Evolutionary conservation across 2,329 filamentous ascomycete genomes (phyloP), one percentile per base, ranked within the genome.

Genomic region (Lachnum nothofagi): DNA sequence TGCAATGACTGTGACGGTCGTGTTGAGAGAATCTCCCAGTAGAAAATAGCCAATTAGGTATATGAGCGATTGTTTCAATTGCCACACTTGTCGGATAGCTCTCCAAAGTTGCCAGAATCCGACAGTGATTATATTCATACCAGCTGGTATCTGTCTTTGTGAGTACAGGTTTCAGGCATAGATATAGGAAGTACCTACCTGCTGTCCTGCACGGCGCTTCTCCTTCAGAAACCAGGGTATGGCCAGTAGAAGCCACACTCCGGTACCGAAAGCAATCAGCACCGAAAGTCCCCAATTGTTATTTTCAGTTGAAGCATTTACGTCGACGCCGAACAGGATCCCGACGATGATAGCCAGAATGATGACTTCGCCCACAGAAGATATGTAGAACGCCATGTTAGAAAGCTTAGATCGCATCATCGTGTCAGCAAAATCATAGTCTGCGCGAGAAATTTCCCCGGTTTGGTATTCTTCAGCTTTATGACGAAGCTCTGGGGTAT

Each of bases 1-100:
- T 0, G 69, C 72, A 25, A 86, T 80, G 19, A 86, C 81, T 0
- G 83, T 86, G 4, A 85, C 79, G 0, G 82, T 85, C 0, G 83
- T 87, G 63, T 86, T 86, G 29, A 86, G 70, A 1, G 78, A 82
- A 64, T 86, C 83, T n/a, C 80, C 82, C 0, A 86, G 74, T 2
- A 86, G 69, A 61, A 86, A 86, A 60, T 85, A 86, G 48, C n/a
- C n/a, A n/a, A n/a, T n/a, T n/a, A n/a, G n/a, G n/a, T n/a, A n/a
- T n/a, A n/a, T n/a, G n/a, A n/a, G n/a, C n/a, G n/a, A n/a, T n/a
- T n/a, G n/a, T n/a, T n/a, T n/a, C n/a, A n/a, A n/a, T n/a, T n/a
- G n/a, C n/a, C n/a, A n/a, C n/a, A n/a, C n/a, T n/a, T n/a, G n/a
- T n/a, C n/a, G n/a, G n/a, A n/a, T n/a, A n/a, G n/a, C n/a, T n/a